A percentile compares a stretch with the other conserved stretches of the same genome.
Evolutionary conservation across 1,284 basidiomycete species (phyloP).

Genomic region (Coniophora puteana): DNA sequence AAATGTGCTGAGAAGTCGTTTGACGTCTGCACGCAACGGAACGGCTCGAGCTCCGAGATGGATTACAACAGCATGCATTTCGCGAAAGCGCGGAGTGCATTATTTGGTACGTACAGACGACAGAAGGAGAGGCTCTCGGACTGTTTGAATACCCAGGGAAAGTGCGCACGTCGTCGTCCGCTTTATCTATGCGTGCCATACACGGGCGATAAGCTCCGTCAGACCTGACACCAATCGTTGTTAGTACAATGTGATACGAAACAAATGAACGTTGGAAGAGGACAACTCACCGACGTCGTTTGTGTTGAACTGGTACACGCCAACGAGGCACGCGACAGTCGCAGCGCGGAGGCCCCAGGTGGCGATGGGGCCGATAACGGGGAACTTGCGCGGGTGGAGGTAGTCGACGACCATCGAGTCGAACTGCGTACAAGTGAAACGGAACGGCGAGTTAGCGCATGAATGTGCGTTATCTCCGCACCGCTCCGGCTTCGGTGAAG

Average conservation of each 20-base stretch:
- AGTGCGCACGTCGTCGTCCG: too few relatives aligned
- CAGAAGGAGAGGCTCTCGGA: too few relatives aligned
- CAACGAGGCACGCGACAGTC: conserved; percentile 85
- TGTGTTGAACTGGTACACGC: conserved; percentile 97
- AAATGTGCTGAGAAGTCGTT: too few relatives aligned
- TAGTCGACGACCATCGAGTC: conserved; percentile 83
- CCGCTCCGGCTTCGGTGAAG: too few relatives aligned
- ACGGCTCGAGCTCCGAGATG: too few relatives aligned
- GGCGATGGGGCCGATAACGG: conserved; percentile 62
- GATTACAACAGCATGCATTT: too few relatives aligned
- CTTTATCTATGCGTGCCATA: conserved; percentile 63
- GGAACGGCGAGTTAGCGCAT: neutral
- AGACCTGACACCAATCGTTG: conserved; percentile 42
- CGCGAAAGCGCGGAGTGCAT: too few relatives aligned
- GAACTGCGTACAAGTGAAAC: conserved; percentile 42
- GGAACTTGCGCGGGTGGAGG: conserved; percentile 92
- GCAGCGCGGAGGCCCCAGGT: conserved; percentile 77
- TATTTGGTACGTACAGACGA: too few relatives aligned
- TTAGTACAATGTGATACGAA: conserved; percentile 2
- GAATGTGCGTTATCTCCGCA: neutral
- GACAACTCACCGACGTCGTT: conserved; percentile 83
- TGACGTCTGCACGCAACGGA: too few relatives aligned
- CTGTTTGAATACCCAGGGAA: too few relatives aligned
- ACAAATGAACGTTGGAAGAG: conserved; percentile 6
- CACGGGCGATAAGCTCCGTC: conserved; percentile 64